Evolutionary conservation across 2,329 filamentous ascomycete species (phyloP).

Genomic region (Aspergillus aculeatus): DNA sequence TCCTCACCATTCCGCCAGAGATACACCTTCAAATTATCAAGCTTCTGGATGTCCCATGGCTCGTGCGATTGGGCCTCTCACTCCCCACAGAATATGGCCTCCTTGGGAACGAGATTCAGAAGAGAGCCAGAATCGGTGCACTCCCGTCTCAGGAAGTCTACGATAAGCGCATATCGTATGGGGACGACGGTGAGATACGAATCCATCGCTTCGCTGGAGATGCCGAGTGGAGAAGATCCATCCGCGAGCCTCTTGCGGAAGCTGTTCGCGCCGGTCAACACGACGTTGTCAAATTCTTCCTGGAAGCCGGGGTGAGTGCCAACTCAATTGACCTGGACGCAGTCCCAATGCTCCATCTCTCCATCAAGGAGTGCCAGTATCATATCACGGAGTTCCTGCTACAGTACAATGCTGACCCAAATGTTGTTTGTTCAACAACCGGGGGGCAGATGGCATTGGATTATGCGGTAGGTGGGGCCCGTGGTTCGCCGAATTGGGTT

Average conservation of each 20-base stretch:
- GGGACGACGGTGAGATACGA: too few species aligned
- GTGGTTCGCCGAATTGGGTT: background rate
- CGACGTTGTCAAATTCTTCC: background rate
- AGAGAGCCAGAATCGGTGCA: background rate
- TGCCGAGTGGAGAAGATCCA: background rate
- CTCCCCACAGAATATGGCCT: background rate
- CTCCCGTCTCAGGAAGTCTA: background rate
- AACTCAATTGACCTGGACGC: background rate
- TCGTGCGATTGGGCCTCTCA: background rate
- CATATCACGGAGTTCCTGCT: background rate
- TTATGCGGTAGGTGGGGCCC: background rate
- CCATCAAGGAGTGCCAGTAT: background rate
- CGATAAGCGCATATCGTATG: background rate
- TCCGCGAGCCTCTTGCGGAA: background rate
- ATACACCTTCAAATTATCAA: background rate
- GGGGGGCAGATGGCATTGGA: background rate
- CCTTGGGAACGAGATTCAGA: background rate
- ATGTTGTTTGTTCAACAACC: background rate
- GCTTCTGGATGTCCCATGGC: background rate
- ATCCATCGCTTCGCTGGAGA: background rate
- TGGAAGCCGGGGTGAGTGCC: background rate
- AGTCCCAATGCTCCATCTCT: background rate
- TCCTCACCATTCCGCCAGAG: background rate
- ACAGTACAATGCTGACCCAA: background rate
- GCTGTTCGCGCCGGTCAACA: background rate